Base-by-base conservation (phyloP, 164 flowering plant species). In the Aristolochia contorta region DNA sequence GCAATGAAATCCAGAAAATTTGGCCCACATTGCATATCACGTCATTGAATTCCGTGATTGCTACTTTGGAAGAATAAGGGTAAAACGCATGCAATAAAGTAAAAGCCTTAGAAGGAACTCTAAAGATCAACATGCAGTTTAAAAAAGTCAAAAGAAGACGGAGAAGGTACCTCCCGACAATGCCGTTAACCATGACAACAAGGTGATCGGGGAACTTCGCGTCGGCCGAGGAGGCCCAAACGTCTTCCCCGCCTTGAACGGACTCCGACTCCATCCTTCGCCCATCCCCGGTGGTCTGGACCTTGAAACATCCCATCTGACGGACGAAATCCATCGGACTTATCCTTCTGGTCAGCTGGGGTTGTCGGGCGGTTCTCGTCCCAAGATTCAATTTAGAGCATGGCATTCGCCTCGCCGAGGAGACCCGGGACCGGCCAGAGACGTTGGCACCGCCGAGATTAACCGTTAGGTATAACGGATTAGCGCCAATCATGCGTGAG, bases 151-250 rank as follows among this genome's bases (percentile, higher is more conserved):
- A 12, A 23, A 24, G 47, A 41, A 55, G 5, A 5, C 13, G 22
- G 0, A 20, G 30, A 53, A 20, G 8, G 15, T 60, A 92, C 98
- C 98, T 92, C 48, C 98, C 98, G 67, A 83, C 62, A 24, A 92
- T 69, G 21, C 98, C 98, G 75, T 92, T 82, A 52, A 92, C 96
- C 96, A 89, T 92, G 58, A 92, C 62, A 14, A 92, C 90, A 53
- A 92, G 91, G 65, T 92, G 98, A 21, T 84, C 82, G 0, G 89
- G 87, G 3, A 51, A 65, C 50, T 56, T 61, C 23, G 69, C 65
- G 47, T 66, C 66, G 12, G 62, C 71, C 13, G 59, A 65, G 6
- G 68, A 75, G 24, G 67, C 60, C 61, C 77, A 65, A 3, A 79
- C 62, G 55, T 84, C 87, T 62, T 62, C 78, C 3, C 84, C 82